Conservation (phyloP, 2,329 filamentous ascomycete species). For the Colletotrichum sp. region DNA sequence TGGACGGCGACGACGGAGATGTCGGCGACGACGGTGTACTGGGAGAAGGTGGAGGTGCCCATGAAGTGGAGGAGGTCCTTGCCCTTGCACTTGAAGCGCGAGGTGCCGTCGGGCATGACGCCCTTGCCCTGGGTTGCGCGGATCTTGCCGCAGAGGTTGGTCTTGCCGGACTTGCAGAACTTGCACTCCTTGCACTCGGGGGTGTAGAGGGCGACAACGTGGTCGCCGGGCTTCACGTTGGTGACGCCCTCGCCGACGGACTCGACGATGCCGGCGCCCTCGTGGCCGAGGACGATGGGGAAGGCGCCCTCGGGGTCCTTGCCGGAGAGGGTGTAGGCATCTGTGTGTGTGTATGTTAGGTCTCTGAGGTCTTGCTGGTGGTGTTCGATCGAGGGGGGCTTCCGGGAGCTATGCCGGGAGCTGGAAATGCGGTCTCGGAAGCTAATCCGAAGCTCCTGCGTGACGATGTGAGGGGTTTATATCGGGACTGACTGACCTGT, state of each 20-base stretch:
- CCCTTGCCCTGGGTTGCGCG: conserved; percentile 91
- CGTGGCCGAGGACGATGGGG: conserved; percentile 87
- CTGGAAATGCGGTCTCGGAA: not conserved
- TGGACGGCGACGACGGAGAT: conserved; percentile 97
- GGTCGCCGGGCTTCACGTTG: conserved; percentile 90
- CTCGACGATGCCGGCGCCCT: conserved; percentile 91
- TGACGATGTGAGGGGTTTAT: conserved; percentile 17
- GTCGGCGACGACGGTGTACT: conserved; percentile 98
- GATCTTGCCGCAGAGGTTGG: conserved; percentile 99
- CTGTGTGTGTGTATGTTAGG: conserved; percentile 42
- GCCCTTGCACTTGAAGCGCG: conserved; percentile 92
- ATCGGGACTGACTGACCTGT: conserved; percentile 67
- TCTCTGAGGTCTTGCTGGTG: not conserved
- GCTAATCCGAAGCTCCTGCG: conserved; percentile 9
- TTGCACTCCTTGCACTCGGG: conserved; percentile 98
- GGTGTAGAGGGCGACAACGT: conserved; percentile 90
- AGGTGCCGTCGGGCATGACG: conserved; percentile 96
- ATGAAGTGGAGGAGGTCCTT: conserved; percentile 98
- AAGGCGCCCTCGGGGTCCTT: conserved; percentile 97
- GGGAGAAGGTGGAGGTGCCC: conserved; percentile 98
- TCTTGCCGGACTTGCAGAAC: conserved; percentile 99
- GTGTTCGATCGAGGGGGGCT: not conserved
- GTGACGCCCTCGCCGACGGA: conserved; percentile 95
- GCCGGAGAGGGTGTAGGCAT: conserved; percentile 93
- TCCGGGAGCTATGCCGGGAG: not conserved